Evolutionary conservation across 352 stramenopile species (phyloP), one percentile per base, ranked within the genome.

Genomic region (Phytopythium vexans): DNA sequence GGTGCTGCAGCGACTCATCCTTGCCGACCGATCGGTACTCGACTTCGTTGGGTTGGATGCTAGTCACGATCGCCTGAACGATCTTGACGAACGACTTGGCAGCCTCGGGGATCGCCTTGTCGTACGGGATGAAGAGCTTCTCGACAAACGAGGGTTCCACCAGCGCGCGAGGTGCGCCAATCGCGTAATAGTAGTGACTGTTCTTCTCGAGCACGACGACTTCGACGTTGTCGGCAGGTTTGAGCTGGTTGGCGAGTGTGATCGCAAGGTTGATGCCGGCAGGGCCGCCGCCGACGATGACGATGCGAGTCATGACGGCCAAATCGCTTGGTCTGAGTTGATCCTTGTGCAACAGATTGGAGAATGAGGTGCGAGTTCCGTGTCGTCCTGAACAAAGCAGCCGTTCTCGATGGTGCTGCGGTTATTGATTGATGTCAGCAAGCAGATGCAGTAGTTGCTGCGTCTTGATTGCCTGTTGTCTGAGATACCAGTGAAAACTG

Each of bases 61-160:
- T 37, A 0, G 60, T 85, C 32, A 61, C 71, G 7, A 79, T 49
- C 4, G 56, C 73, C 9, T 66, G 74, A 10, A 77, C 42, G n/a
- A 85, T 70, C 14, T 61, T 67, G 21, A 70, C 66, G 41, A 74
- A 81, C 10, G 45, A 52, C 10, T 15, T 32, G 9, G 72, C 54
- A 8, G 55, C 31, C 21, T 72, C 66, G 36, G 64, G 70, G 43
- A 90, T 80, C 6, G 65, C 80, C n/a, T 85, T 65, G 53, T 81
- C 72, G 55, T 77, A 78, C 3, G 80, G 80, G 38, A 90, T 70
- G 50, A 88, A 90, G 60, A 90, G 72, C 45, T 82, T 87, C 3
- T 56, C 49, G 12, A 54, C 56, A 60, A 70, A 90, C 39, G 46
- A 39, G n/a, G 56, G 60, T 3, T 88, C 75, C 12, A 82, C 72